Percentiles rank a stretch among this genome's conserved stretches.
These are phyloP conservation scores for Coemansia sp. DNA, from an alignment of 192 early-diverging fungal species.

Conservation along the genomic window DNA sequence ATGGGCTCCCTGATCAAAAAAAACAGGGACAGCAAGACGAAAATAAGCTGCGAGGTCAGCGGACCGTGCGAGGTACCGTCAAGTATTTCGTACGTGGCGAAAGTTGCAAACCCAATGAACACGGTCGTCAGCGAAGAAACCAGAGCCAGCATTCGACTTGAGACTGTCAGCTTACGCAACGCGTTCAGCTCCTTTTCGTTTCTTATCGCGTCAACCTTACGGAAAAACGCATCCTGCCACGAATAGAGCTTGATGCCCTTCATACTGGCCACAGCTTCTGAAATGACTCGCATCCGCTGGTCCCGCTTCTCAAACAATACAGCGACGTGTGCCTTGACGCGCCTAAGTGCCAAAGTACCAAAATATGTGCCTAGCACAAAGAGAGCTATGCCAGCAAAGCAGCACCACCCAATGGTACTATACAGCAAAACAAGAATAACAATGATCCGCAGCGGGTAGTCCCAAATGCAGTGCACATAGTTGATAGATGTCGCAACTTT, in stretches of 20 bases:
- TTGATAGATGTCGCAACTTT: slow-evolving; percentile 11
- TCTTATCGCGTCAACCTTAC: slow-evolving; percentile 61
- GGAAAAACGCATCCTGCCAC: slow-evolving; percentile 60
- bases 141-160: slow-evolving; percentile 69
- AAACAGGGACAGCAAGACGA: slow-evolving; percentile 89
- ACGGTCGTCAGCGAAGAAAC: slow-evolving; percentile 82
- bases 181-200: slow-evolving; percentile 74
- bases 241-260: slow-evolving; percentile 64
- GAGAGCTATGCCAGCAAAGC: slow-evolving; percentile 5
- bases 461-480: slow-evolving; percentile 45
- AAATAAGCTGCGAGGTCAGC: slow-evolving; percentile 70
- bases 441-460: slow-evolving; percentile 12
- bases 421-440: slow-evolving; percentile 20
- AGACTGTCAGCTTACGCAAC: slow-evolving; percentile 71
- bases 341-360: slow-evolving; percentile 60
- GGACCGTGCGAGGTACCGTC: slow-evolving; percentile 52
- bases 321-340: neutral
- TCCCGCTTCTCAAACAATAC: slow-evolving; percentile 54
- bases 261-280: slow-evolving; percentile 57
- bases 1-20: slow-evolving; percentile 89
- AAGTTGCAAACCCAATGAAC: slow-evolving; percentile 78
- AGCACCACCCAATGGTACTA: slow-evolving; percentile 17
- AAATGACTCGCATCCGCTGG: slow-evolving; percentile 58
- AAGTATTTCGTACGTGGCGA: slow-evolving; percentile 71
- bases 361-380: slow-evolving; percentile 6